Evolutionary conservation across 2,329 filamentous ascomycete genomes (phyloP).

Genomic region (Phaeosphaeriaceae sp.): DNA sequence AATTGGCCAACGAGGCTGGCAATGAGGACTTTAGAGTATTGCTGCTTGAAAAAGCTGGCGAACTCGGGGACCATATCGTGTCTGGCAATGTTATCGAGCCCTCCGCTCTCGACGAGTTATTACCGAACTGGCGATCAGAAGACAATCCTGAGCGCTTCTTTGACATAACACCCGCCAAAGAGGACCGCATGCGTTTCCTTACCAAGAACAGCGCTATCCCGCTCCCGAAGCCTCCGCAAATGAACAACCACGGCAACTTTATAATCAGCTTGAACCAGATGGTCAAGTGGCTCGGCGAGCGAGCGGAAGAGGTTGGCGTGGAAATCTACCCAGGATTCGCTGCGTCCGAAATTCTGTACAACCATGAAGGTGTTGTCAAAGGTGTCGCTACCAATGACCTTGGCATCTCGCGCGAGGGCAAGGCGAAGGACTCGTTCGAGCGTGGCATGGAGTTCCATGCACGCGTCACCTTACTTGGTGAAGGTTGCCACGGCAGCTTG

Average conservation of each 20-base stretch:
- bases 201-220: constrained; percentile 81
- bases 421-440: constrained; percentile 89
- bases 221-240: constrained; percentile 89
- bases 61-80: constrained; percentile 92
- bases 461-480: constrained; percentile 85
- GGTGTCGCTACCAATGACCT: constrained; percentile 97
- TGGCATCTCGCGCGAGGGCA: constrained; percentile 80
- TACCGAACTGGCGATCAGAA: constrained; percentile 92
- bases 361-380: constrained; percentile 82
- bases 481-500: constrained; percentile 94
- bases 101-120: constrained; percentile 82
- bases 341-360: constrained; percentile 90
- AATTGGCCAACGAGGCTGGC: constrained; percentile 90
- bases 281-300: constrained; percentile 92
- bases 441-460: constrained; percentile 99
- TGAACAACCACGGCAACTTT: constrained; percentile 98
- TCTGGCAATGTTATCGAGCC: constrained; percentile 96
- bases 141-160: constrained; percentile 88
- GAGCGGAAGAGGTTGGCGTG: constrained; percentile 94
- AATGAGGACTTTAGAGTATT: constrained; percentile 96
- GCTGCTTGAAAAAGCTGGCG: constrained; percentile 91
- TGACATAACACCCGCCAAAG: constrained; percentile 81
- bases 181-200: constrained; percentile 91
- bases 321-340: constrained; percentile 97
- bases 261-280: constrained; percentile 96